Evolutionary conservation across 495 filamentous ascomycete genomes (phyloP).

Genomic region (Pseudotulostoma volvatum): DNA sequence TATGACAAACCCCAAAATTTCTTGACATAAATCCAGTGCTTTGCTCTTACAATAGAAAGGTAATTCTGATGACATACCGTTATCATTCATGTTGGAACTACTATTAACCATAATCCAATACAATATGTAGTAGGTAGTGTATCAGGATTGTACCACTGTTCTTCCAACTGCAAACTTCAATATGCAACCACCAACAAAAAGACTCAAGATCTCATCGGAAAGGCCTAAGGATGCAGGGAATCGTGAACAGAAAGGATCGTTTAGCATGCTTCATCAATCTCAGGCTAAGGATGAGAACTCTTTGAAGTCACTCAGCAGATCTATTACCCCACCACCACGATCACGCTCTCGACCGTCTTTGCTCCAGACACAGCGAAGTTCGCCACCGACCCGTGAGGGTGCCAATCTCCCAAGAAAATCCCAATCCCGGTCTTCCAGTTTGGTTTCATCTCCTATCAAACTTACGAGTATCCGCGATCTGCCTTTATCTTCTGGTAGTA

Average conservation of each 20-base stretch:
- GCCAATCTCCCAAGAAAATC: neutral
- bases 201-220: neutral
- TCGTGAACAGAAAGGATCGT: no score
- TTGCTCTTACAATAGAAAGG: no score
- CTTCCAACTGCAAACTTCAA: no score
- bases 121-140: no score
- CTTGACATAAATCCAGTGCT: no score
- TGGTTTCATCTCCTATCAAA: conserved; percentile 48
- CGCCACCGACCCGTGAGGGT: conserved; percentile 2
- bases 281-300: neutral
- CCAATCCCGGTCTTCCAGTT: neutral
- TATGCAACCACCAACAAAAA: neutral
- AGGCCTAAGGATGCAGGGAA: no score
- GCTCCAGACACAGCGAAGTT: conserved; percentile 1
- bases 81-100: no score
- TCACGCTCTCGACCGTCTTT: conserved; percentile 4
- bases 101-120: no score
- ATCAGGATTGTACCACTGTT: no score
- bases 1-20: no score
- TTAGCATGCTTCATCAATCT: neutral
- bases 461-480: conserved; percentile 58
- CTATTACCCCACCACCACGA: conserved; percentile 15
- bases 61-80: no score
- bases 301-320: conserved; percentile 19
- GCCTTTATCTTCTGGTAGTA: conserved; percentile 31